Conservation (phyloP, 2,329 filamentous ascomycete genomes). For the Achaetomium macrosporum region DNA sequence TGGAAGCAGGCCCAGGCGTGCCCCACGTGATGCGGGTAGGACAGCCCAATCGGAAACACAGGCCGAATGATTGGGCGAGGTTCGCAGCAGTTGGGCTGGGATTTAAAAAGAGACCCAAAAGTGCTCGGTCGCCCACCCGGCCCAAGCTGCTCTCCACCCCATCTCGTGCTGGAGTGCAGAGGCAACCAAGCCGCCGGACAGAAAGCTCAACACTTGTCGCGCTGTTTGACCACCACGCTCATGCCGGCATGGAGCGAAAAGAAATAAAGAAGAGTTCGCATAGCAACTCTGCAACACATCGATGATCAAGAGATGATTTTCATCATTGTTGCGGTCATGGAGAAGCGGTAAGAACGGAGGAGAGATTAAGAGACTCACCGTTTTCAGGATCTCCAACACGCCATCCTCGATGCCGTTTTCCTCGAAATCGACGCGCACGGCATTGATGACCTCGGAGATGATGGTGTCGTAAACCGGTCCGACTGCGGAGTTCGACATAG, state of each 20-base stretch:
- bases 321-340: constrained; percentile 4
- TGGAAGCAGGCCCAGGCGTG: background rate
- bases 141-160: constrained; percentile 35
- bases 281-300: too few relatives aligned
- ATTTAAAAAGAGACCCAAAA: constrained; percentile 53
- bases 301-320: background rate
- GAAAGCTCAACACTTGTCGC: constrained; percentile 15
- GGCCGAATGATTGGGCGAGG: constrained; percentile 19
- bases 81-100: constrained; percentile 24
- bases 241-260: background rate
- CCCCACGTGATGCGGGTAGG: constrained; percentile 21
- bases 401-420: constrained; percentile 87
- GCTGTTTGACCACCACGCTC: constrained; percentile 4
- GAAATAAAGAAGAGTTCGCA: background rate
- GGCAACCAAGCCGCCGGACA: constrained; percentile 1
- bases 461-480: constrained; percentile 75
- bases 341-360: constrained; percentile 1
- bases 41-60: constrained; percentile 25
- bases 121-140: constrained; percentile 42
- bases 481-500: constrained; percentile 55
- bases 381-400: constrained; percentile 79
- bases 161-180: constrained; percentile 23
- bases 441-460: constrained; percentile 82
- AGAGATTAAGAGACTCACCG: constrained; percentile 54
- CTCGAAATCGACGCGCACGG: constrained; percentile 91